These are phyloP conservation scores for Nakaseomyces glabratus DNA, from an alignment of 1,139 yeast species.

Conservation along the genomic window DNA sequence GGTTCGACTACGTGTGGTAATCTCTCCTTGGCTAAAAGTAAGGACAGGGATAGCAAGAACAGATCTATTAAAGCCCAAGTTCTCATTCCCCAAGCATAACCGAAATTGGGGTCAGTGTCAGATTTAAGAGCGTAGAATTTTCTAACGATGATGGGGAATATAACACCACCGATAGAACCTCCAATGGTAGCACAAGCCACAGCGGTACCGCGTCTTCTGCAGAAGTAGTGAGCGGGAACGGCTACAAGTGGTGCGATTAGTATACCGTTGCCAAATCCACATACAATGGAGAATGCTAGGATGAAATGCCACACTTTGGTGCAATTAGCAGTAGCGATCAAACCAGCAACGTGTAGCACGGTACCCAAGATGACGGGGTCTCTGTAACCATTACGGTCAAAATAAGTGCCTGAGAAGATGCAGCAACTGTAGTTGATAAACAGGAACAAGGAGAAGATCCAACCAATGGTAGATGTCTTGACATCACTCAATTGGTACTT, in stretches of 20 bases:
- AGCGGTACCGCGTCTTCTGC: constrained; percentile 50
- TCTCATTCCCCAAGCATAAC: constrained; percentile 53
- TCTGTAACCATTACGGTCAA: constrained; percentile 53
- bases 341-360: constrained; percentile 40
- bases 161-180: constrained; percentile 60
- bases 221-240: constrained; percentile 54
- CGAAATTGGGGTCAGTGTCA: constrained; percentile 32
- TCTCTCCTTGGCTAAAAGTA: constrained; percentile 36
- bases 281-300: constrained; percentile 45
- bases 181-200: constrained; percentile 56
- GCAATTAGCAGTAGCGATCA: constrained; percentile 49
- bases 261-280: constrained; percentile 53
- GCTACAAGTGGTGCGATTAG: constrained; percentile 53
- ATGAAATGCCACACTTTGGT: constrained; percentile 49
- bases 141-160: constrained; percentile 53
- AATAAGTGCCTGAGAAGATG: constrained; percentile 51
- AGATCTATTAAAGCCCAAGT: constrained; percentile 45
- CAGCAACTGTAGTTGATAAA: constrained; percentile 50
- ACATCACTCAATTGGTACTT: constrained; percentile 42
- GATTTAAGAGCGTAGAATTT: constrained; percentile 33
- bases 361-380: constrained; percentile 41
- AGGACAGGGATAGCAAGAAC: constrained; percentile 33
- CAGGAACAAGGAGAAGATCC: constrained; percentile 58
- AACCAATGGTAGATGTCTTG: constrained; percentile 45
- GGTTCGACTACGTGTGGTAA: constrained; percentile 24